phyloP scores from a whole-genome alignment of 768 basidiomycete species.

The Collybia mongolica region DNA sequence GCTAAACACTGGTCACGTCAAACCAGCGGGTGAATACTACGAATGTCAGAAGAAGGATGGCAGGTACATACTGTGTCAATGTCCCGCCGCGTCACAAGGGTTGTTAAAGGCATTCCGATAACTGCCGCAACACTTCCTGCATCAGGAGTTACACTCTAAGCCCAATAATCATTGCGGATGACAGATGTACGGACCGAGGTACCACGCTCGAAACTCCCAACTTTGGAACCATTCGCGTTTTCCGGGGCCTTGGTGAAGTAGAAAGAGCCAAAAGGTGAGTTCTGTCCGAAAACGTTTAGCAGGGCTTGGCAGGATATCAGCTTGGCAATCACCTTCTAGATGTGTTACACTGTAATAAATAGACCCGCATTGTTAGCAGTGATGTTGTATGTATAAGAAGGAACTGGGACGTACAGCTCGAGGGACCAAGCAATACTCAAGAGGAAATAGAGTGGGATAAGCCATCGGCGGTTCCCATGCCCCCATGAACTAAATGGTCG shows the following conservation, averaged over 20 bases:
- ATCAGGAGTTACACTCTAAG: slow-evolving; percentile 11
- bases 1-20: slow-evolving; percentile 52
- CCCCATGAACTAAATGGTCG: slow-evolving; percentile 55
- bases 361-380: slow-evolving; percentile 5
- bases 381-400: slow-evolving; percentile 4
- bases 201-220: slow-evolving; percentile 77
- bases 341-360: slow-evolving; percentile 60
- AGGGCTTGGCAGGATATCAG: neutral
- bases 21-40: slow-evolving; percentile 2
- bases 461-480: slow-evolving; percentile 41
- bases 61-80: slow-evolving; percentile 50
- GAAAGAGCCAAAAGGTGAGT: slow-evolving; percentile 80
- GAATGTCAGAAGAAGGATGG: slow-evolving; percentile 4
- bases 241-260: slow-evolving; percentile 72
- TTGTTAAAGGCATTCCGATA: slow-evolving; percentile 70
- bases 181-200: slow-evolving; percentile 44
- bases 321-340: slow-evolving; percentile 62
- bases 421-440: slow-evolving; percentile 75
- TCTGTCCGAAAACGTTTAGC: slow-evolving; percentile 37
- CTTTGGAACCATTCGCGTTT: slow-evolving; percentile 78
- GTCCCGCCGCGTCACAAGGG: slow-evolving; percentile 55
- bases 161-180: neutral
- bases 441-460: slow-evolving; percentile 70
- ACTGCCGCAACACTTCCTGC: slow-evolving; percentile 64
- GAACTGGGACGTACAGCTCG: slow-evolving; percentile 56